Conservation (phyloP, 1,284 basidiomycete genomes). For the Sporisorium exsertum region DNA sequence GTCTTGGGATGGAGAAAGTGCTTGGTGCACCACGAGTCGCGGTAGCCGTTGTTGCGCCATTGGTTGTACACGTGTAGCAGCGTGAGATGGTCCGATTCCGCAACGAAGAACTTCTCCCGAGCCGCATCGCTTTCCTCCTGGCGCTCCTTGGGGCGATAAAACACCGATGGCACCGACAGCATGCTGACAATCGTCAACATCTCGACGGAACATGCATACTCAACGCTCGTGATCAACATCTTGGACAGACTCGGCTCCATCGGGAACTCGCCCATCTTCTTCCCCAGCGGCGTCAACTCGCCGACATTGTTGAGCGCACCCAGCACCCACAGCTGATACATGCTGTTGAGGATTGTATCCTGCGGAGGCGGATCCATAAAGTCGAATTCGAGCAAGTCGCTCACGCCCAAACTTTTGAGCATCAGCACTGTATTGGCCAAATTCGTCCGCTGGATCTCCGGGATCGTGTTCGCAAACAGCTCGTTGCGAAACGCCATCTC, state of each 20-base stretch:
- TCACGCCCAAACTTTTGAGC: conserved; percentile 93
- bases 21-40: conserved; percentile 91
- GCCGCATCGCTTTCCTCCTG: conserved; percentile 97
- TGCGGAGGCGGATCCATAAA: conserved; percentile 94
- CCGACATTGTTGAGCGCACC: conserved; percentile 97
- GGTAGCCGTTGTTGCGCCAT: conserved; percentile 91
- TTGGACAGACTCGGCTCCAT: conserved; percentile 90
- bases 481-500: conserved; percentile 97
- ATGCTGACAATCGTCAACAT: conserved; percentile 99
- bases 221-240: conserved; percentile 95
- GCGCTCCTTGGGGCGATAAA: conserved; percentile 93
- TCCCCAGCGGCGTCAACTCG: conserved; percentile 89
- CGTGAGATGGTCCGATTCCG: conserved; percentile 96
- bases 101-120: conserved; percentile 97
- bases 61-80: conserved; percentile 96
- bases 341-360: conserved; percentile 78
- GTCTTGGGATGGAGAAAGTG: conserved; percentile 98
- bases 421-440: conserved; percentile 94
- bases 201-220: conserved; percentile 91
- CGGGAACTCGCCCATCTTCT: conserved; percentile 95
- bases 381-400: conserved; percentile 95
- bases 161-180: conserved; percentile 92
- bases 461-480: conserved; percentile 94
- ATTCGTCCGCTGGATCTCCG: conserved; percentile 98
- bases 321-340: conserved; percentile 99